Base-by-base conservation (phyloP, 257 asterid genomes). In the Nicotiana knightiana region DNA sequence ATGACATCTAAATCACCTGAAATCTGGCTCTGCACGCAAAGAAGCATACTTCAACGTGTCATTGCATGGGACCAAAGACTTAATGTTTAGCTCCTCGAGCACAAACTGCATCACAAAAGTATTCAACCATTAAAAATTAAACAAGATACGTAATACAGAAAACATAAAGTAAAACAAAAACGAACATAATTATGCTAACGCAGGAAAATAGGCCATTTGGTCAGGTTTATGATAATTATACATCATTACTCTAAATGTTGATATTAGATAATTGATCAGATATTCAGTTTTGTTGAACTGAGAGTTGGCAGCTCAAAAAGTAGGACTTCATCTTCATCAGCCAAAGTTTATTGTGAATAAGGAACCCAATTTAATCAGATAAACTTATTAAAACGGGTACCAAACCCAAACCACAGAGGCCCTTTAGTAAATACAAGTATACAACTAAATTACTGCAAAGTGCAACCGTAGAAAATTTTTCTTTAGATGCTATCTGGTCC, bases 1-100 rank as follows among this genome's bases (percentile, higher is more conserved):
- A 28, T 33, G 6, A 48, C 76, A 82, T 67, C 24, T 28, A 26
- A 28, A 46, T 64, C 80, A 88, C 91, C 91, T 88, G 88, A 96
- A 96, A 87, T 94, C 98, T 51, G 99, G 99, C 84, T 94, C 98
- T n/a, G 99, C 98, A 16, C 96, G 93, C 80, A 96, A 86, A 6
- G 94, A 87, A 21, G 98, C 94, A 70, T 92, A 96, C 88, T 93
- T 94, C 81, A 96, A 77, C 11, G 98, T 86, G 80, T 96, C 98
- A n/a, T 87, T 88, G 89, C 98, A 96, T 0, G 98, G 88, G 55
- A 90, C 90, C 87, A 94, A 83, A 77, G 98, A 91, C 86, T 91
- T 90, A n/a, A 96, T 91, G 39, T 94, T 96, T 55, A 96, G 93
- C 85, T 96, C 99, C 92, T 96, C 99, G 0, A 96, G 93, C 84